Percentiles rank a stretch among this genome's conserved stretches.
phyloP scores from a whole-genome alignment of 2,329 filamentous ascomycete species.

The Amesomyces nigricolor region DNA sequence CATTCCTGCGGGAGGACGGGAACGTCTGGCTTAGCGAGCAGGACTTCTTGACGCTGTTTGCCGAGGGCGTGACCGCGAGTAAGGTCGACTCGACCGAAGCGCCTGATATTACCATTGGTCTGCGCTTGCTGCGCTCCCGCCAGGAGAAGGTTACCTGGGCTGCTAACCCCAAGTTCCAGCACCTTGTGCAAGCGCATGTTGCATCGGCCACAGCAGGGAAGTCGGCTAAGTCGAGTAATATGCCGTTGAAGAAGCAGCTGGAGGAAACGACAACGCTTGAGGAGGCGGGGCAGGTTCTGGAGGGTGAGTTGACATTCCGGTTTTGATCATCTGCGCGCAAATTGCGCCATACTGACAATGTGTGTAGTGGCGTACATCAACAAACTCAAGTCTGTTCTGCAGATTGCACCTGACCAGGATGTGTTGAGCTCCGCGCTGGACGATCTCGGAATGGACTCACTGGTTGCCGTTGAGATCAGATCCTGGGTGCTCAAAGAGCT shows the following conservation, averaged over 20 bases:
- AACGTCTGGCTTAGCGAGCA: conserved; percentile 27
- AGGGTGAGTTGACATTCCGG: background rate
- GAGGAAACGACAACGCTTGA: background rate
- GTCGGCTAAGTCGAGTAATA: background rate
- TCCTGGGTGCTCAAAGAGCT: conserved; percentile 43
- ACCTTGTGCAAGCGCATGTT: background rate
- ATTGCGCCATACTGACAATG: background rate
- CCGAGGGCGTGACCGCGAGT: conserved; percentile 37
- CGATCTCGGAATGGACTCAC: conserved; percentile 23
- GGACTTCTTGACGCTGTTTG: conserved; percentile 39
- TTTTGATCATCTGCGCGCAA: too few species aligned
- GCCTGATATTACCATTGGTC: conserved; percentile 27
- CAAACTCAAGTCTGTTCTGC: background rate
- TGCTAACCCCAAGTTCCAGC: background rate
- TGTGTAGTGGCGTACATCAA: background rate
- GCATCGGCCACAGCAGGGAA: background rate
- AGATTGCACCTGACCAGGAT: background rate
- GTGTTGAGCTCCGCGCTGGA: conserved; percentile 10
- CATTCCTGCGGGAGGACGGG: conserved; percentile 14
- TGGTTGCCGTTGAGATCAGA: conserved; percentile 33
- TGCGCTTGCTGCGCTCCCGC: conserved; percentile 19
- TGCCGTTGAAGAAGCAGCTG: background rate
- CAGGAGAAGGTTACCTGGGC: conserved; percentile 7
- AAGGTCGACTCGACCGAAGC: conserved; percentile 21
- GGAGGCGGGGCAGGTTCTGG: background rate